Base-by-base conservation (phyloP, 2,329 filamentous ascomycete genomes). In the Helotiales sp. region DNA sequence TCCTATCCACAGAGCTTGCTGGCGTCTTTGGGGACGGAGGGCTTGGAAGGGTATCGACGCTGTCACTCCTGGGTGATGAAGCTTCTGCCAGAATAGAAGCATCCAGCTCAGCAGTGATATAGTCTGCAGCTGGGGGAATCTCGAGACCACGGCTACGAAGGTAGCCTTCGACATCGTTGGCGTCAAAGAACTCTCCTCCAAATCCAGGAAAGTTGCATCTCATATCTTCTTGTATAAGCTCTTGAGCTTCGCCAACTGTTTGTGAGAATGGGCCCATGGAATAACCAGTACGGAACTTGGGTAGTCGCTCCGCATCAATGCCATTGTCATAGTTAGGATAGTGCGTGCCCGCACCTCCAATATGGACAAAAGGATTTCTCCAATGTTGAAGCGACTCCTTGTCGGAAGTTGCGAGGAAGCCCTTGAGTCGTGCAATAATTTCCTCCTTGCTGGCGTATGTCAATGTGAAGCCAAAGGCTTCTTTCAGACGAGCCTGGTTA, bases 111-210 rank as follows among this genome's bases (percentile, higher is more conserved):
- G 81, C 81, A 48, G 82, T 80, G 1, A 88, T 77, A 54, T 82
- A 85, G 17, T 88, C 85, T 9, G 81, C 77, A 9, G 78, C 75
- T 0, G 81, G 79, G 9, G 87, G 81, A 52, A 92, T 84, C 46
- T 76, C 70, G 29, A 91, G 81, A 5, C 86, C 86, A 29, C 82
- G 81, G 50, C 82, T 78, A 38, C 80, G 80, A 2, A 96, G 75
- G 68, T 92, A 95, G 12, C 82, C 79, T 71, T 95, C 88, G 0
- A 92, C 86, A 70, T 95, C 91, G 58, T 90, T 81, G 0, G 85
- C 76, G 67, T 95, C 90, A 64, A 89, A 90, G 77, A 90, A 95
- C 51, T 90, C 83, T 4, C 89, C 89, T 58, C 88, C 82, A 60
- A 87, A 89, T 0, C 84, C 88, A 1, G 81, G 79, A 7, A 86